These are phyloP conservation scores for Colletotrichum trifolii DNA, from an alignment of 2,329 filamentous ascomycete genomes.

Conservation along the genomic window DNA sequence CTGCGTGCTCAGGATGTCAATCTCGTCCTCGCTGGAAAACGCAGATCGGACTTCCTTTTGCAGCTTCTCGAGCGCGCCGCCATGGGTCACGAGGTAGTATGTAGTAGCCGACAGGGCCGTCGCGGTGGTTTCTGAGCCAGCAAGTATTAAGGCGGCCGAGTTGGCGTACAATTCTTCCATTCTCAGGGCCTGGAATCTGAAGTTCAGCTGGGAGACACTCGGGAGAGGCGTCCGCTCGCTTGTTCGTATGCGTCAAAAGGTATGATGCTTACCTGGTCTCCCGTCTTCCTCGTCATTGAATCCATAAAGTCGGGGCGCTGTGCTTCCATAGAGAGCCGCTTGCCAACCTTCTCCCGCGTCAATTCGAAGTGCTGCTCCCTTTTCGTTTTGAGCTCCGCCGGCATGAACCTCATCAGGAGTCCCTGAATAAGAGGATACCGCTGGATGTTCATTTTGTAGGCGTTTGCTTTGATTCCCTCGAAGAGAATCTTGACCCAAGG, in stretches of 20 bases:
- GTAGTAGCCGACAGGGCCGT: slow-evolving; percentile 18
- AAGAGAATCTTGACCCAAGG: slow-evolving; percentile 33
- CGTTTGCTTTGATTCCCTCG: slow-evolving; percentile 22
- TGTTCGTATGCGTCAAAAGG: too few relatives aligned
- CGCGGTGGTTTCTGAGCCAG: slow-evolving; percentile 31
- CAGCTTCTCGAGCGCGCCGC: slow-evolving; percentile 38
- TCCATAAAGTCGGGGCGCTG: slow-evolving; percentile 26
- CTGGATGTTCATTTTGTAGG: not conserved
- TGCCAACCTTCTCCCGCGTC: slow-evolving; percentile 4
- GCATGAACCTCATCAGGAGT: not conserved
- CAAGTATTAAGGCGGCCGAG: slow-evolving; percentile 1
- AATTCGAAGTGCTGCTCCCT: slow-evolving; percentile 7
- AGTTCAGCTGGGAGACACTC: not conserved
- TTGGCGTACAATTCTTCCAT: slow-evolving; percentile 35
- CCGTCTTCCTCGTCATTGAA: slow-evolving; percentile 22
- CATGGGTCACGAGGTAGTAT: slow-evolving; percentile 10
- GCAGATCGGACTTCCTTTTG: slow-evolving; percentile 47
- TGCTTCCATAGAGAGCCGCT: slow-evolving; percentile 2
- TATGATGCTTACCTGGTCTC: not conserved
- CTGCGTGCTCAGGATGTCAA: slow-evolving; percentile 43
- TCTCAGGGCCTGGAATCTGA: not conserved
- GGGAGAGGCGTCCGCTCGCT: too few relatives aligned
- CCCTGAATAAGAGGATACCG: not conserved
- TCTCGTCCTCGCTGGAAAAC: slow-evolving; percentile 47
- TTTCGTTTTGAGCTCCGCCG: not conserved